Conservation (phyloP, 2,329 filamentous ascomycete species). For the Sporothrix phasma region DNA sequence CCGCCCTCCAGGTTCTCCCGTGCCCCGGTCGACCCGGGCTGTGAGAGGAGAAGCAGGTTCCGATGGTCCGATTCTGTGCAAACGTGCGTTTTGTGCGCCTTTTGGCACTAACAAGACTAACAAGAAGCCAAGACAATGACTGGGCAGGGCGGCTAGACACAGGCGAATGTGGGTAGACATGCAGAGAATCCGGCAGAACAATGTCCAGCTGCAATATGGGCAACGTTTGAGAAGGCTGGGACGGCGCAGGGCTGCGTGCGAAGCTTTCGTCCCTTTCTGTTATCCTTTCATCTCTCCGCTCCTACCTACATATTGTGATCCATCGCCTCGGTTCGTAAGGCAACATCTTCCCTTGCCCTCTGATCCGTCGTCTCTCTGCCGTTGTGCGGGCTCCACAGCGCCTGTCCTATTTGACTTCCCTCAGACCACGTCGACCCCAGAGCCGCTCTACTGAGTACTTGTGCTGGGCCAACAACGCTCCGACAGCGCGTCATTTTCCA, state of each 20-base stretch:
- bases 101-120: slow-evolving; percentile 5
- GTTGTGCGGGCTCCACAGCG: neutral
- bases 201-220: neutral
- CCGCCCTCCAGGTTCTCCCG: neutral
- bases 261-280: neutral
- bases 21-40: neutral
- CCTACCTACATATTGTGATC: neutral
- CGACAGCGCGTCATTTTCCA: neutral
- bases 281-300: neutral
- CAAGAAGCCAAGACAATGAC: neutral
- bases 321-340: neutral
- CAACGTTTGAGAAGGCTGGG: no score
- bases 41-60: neutral
- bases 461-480: neutral
- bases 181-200: neutral
- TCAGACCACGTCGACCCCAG: neutral
- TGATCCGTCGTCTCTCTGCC: neutral
- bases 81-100: neutral
- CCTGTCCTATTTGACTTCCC: neutral
- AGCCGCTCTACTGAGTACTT: neutral
- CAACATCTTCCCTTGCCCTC: neutral
- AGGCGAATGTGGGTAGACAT: neutral
- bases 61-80: slow-evolving; percentile 4
- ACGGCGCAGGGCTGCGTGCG: neutral
- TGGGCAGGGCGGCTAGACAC: slow-evolving; percentile 1